Conservation (phyloP, 78 protist genomes). For the Planoprotostelium fungivorum region DNA sequence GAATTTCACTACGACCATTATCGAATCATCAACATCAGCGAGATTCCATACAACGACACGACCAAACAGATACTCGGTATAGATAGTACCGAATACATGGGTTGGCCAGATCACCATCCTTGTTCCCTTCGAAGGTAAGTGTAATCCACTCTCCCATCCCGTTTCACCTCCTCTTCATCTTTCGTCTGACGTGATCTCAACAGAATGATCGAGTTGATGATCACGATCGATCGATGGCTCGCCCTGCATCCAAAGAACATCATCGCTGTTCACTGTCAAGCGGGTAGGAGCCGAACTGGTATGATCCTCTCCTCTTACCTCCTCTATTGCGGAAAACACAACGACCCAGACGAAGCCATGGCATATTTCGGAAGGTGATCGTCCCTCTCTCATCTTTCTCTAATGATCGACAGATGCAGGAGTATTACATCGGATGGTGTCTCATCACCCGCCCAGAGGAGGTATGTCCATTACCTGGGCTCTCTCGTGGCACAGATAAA, state of each 20-base stretch:
- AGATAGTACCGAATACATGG: conserved; percentile 29
- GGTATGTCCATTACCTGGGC: background rate
- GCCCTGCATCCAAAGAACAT: conserved; percentile 14
- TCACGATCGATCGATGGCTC: conserved; percentile 12
- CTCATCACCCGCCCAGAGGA: background rate
- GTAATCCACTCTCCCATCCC: conserved; percentile 9
- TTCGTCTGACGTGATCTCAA: background rate
- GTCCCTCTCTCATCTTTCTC: background rate
- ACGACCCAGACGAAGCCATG: background rate
- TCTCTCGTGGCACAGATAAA: no score
- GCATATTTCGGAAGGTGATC: background rate
- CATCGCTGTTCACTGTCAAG: conserved; percentile 53
- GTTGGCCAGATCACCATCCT: conserved; percentile 49
- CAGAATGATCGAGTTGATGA: background rate
- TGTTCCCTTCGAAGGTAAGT: conserved; percentile 21
- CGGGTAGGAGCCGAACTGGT: conserved; percentile 58
- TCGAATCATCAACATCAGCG: conserved; percentile 40
- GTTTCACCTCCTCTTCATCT: conserved; percentile 22
- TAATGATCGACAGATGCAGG: background rate
- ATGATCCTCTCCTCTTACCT: conserved; percentile 18
- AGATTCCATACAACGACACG: conserved; percentile 12
- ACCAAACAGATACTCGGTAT: background rate
- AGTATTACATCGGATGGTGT: background rate
- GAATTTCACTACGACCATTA: conserved; percentile 31
- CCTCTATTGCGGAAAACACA: background rate